These are phyloP conservation scores for Termitomyces sp. DNA, from an alignment of 768 basidiomycete species.

Conservation along the genomic window DNA sequence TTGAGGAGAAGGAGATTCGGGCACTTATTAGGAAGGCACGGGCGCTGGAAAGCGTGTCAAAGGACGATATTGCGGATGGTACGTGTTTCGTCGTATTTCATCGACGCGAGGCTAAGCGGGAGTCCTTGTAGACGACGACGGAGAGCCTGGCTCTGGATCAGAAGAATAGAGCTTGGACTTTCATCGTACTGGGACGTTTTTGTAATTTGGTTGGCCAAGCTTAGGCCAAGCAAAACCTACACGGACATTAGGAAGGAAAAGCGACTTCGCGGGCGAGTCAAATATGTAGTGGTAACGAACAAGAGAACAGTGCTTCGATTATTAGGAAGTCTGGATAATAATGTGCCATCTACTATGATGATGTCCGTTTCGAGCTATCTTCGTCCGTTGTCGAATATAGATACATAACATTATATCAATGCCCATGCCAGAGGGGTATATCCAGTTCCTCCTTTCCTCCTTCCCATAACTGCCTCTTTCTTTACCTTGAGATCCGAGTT, in stretches of 20 bases:
- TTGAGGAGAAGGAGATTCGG: constrained; percentile 49
- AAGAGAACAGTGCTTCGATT: not conserved
- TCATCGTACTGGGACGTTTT: not conserved
- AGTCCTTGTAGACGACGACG: constrained; percentile 23
- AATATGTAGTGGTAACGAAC: not conserved
- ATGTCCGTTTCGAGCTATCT: constrained; percentile 7
- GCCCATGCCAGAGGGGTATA: constrained; percentile 2
- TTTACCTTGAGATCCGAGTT: not conserved
- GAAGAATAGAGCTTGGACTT: constrained; percentile 28
- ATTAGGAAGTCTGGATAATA: not conserved
- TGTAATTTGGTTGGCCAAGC: not conserved
- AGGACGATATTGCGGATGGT: constrained; percentile 69
- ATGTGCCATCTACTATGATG: constrained; percentile 1
- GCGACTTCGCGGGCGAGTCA: constrained; percentile 4
- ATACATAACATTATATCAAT: constrained; percentile 7
- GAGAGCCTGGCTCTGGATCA: constrained; percentile 30
- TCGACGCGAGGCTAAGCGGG: not conserved
- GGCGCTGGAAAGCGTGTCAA: constrained; percentile 48
- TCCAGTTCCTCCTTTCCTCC: not conserved
- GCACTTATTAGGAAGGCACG: constrained; percentile 53
- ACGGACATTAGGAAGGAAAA: not conserved
- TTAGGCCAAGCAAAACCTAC: not conserved
- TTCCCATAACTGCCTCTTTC: not conserved
- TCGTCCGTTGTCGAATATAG: not conserved
- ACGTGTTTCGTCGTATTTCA: constrained; percentile 14